These are phyloP conservation scores for Epithele typhae DNA, from an alignment of 768 basidiomycete species.

Conservation along the genomic window DNA sequence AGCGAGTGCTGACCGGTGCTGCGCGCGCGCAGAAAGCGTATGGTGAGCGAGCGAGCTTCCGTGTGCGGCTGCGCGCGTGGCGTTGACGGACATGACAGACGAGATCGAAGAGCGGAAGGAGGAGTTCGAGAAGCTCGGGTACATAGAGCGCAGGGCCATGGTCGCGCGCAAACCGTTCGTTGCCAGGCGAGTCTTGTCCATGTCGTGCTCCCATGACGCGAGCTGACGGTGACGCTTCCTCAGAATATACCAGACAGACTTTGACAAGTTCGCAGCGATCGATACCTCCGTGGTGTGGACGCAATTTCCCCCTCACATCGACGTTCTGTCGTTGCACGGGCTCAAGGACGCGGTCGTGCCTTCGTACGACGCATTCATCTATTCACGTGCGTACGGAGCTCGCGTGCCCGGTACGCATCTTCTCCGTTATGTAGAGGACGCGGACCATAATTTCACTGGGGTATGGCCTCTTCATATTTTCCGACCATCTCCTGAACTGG, in stretches of 20 bases:
- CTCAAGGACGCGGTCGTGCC: conserved; percentile 64
- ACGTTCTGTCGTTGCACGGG: conserved; percentile 81
- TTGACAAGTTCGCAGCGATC: conserved; percentile 59
- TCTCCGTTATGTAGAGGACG: conserved; percentile 64
- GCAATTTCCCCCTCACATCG: conserved; percentile 52
- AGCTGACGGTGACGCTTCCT: no score
- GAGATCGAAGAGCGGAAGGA: conserved; percentile 6
- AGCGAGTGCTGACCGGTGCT: no score
- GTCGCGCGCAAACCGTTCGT: conserved; percentile 61
- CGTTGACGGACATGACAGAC: neutral
- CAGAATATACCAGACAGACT: conserved; percentile 34
- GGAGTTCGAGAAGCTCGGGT: conserved; percentile 52
- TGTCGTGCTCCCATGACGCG: neutral
- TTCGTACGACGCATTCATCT: conserved; percentile 71
- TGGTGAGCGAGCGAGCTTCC: conserved; percentile 4
- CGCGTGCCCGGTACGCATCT: conserved; percentile 66
- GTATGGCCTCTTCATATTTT: conserved; percentile 24
- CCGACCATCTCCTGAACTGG: neutral
- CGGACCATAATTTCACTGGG: conserved; percentile 77
- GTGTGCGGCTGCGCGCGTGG: no score
- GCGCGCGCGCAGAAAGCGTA: conserved; percentile 11
- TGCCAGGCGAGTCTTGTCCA: conserved; percentile 10
- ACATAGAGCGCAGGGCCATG: conserved; percentile 54
- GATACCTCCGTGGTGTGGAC: conserved; percentile 67
- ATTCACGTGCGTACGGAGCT: conserved; percentile 53